Conservation (phyloP, 352 stramenopile genomes). For the Globisporangium yorkense region DNA sequence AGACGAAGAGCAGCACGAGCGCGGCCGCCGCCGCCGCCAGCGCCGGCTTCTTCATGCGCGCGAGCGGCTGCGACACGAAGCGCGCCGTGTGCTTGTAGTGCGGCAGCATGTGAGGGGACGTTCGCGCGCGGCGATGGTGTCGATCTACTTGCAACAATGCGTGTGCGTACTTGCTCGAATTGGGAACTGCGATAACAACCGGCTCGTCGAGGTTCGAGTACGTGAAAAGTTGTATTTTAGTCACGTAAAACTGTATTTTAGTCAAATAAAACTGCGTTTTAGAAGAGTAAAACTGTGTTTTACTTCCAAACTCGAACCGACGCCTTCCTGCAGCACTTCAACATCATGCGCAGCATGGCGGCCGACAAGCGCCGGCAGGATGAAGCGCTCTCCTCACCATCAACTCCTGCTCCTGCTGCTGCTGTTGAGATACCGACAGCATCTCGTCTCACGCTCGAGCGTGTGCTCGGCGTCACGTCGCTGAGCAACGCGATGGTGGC, state of each 20-base stretch:
- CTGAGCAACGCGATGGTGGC: slow-evolving; percentile 70
- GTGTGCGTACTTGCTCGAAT: too few species aligned
- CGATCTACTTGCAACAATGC: background rate
- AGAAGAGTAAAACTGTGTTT: too few species aligned
- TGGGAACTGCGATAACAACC: too few species aligned
- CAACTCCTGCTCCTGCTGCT: background rate
- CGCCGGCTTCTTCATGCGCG: slow-evolving; percentile 48
- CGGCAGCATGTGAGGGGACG: slow-evolving; percentile 26
- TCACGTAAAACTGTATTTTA: too few species aligned
- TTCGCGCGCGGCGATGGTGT: too few species aligned
- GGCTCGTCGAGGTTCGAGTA: too few species aligned
- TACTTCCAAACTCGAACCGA: background rate
- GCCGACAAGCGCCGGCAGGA: slow-evolving; percentile 1
- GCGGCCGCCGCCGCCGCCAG: slow-evolving; percentile 24
- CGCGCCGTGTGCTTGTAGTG: slow-evolving; percentile 64
- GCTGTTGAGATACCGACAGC: slow-evolving; percentile 1
- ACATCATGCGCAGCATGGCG: slow-evolving; percentile 4
- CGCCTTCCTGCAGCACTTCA: background rate
- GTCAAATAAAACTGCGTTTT: too few species aligned
- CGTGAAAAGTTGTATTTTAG: too few species aligned
- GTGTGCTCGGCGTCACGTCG: slow-evolving; percentile 70
- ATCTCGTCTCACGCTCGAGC: slow-evolving; percentile 72
- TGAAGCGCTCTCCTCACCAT: slow-evolving; percentile 1
- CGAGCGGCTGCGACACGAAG: slow-evolving; percentile 52
- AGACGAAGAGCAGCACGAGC: slow-evolving; percentile 57